Evolutionary conservation across 805 yeast genomes (phyloP), one percentile per base, ranked within the genome.

Genomic region (Wickerhamiella vanderwaltii): DNA sequence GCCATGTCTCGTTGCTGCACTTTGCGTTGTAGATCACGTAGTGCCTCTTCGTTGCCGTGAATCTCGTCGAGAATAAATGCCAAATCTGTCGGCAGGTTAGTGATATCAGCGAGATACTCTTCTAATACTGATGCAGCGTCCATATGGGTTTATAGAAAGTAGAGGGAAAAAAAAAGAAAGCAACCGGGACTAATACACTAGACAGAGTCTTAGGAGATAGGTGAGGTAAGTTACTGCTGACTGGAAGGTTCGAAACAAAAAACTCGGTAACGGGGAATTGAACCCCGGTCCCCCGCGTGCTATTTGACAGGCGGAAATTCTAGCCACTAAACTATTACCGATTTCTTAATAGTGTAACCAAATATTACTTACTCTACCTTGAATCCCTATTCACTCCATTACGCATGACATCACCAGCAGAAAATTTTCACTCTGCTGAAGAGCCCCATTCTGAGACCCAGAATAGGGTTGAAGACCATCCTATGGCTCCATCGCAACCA

Each of bases 91-190:
- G 95, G 95, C 33, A 91, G 68, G 52, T 87, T 88, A 9, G 88
- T 75, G 32, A 88, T 39, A 43, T 63, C 66, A 24, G 64, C 61
- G 4, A 79, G 72, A 45, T 79, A 77, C 51, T 79, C 82, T 49
- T 80, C 88, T 29, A 80, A 59, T 6, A 77, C 71, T 1, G 91
- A 73, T n/a, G 95, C 86, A 3, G 96, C 87, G 62, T 87, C 97
- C 94, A 84, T 84, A 11, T n/a, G 16, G 5, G 39, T 51, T 6
- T 26, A 6, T 20, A 34, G 19, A 34, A 34, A 22, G 18, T 6
- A 6, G 13, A n/a, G 18, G 7, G 9, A 23, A 23, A 23, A 23
- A 23, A 7, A 7, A 23, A 23, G 26, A 7, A 7, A 7, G 26
- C 11, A 23, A 23, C 26, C 26, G 7, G 26, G 11, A 7, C 11